phyloP scores from a whole-genome alignment of 768 basidiomycete genomes.

The Paxillus rubicundulus region DNA sequence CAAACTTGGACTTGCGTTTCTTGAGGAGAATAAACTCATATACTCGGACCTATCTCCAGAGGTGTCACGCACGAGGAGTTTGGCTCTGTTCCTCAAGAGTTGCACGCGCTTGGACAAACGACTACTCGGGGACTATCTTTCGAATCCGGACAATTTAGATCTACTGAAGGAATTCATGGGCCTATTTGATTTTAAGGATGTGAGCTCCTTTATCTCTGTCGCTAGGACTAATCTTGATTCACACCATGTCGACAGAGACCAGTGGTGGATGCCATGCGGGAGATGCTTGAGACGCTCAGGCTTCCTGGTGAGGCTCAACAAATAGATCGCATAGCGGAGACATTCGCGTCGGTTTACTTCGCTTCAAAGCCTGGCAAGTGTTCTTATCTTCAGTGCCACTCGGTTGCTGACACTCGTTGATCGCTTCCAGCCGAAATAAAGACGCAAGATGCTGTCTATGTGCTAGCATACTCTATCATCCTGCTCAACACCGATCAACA shows the following conservation, averaged over 20 bases:
- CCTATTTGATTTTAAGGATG: conserved; percentile 86
- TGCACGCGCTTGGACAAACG: conserved; percentile 89
- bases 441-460: conserved; percentile 89
- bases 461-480: conserved; percentile 93
- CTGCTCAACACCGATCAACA: conserved; percentile 98
- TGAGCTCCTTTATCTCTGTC: conserved; percentile 36
- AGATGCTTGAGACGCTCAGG: conserved; percentile 89
- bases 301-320: conserved; percentile 95
- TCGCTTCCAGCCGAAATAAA: conserved; percentile 72
- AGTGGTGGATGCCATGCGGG: conserved; percentile 93
- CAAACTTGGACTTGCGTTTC: conserved; percentile 82
- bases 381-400: neutral
- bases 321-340: conserved; percentile 90
- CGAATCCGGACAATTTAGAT: conserved; percentile 82
- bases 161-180: conserved; percentile 84
- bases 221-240: neutral
- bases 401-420: neutral
- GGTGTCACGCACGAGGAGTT: conserved; percentile 57
- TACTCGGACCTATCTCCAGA: conserved; percentile 59
- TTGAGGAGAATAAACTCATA: conserved; percentile 92
- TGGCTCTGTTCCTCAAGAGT: conserved; percentile 84
- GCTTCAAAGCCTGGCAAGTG: conserved; percentile 70
- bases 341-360: conserved; percentile 90
- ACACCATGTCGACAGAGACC: conserved; percentile 61
- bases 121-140: conserved; percentile 89